phyloP scores from a whole-genome alignment of 441 rosid genomes.

The Erodium moschatum region DNA sequence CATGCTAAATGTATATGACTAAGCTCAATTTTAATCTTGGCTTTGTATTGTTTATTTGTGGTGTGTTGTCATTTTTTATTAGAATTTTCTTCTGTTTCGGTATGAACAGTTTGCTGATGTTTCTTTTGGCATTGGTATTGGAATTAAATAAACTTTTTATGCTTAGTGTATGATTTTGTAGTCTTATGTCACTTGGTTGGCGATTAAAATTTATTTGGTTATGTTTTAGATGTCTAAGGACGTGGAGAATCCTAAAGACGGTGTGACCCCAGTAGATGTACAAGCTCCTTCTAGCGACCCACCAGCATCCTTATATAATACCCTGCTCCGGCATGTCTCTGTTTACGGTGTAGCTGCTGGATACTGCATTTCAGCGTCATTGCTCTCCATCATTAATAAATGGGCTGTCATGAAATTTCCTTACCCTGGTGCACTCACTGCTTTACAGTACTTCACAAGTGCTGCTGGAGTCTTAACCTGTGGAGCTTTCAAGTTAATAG shows the following conservation, averaged over 20 bases:
- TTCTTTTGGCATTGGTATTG: background rate
- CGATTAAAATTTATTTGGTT: background rate
- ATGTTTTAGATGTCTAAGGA: constrained; percentile 34
- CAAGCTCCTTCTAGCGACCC: constrained; percentile 20
- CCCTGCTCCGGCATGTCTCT: constrained; percentile 51
- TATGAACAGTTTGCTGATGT: background rate
- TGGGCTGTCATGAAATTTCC: constrained; percentile 97
- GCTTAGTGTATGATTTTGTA: background rate
- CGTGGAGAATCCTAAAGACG: constrained; percentile 21
- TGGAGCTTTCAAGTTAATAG: constrained; percentile 37
- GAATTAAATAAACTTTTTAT: background rate
- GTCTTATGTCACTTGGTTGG: background rate
- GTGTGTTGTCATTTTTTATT: background rate
- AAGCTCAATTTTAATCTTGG: background rate
- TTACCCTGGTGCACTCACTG: constrained; percentile 89
- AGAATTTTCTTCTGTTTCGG: background rate
- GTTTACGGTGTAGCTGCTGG: constrained; percentile 82
- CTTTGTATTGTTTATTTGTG: background rate
- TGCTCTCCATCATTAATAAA: constrained; percentile 89
- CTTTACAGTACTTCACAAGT: constrained; percentile 60
- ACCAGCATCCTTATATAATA: constrained; percentile 36
- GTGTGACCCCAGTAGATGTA: constrained; percentile 20
- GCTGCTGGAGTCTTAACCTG: constrained; percentile 47
- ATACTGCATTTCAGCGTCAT: constrained; percentile 85
- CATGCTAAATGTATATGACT: background rate